Base-by-base conservation (phyloP, 2,329 filamentous ascomycete species). In the Curvularia lunata region DNA sequence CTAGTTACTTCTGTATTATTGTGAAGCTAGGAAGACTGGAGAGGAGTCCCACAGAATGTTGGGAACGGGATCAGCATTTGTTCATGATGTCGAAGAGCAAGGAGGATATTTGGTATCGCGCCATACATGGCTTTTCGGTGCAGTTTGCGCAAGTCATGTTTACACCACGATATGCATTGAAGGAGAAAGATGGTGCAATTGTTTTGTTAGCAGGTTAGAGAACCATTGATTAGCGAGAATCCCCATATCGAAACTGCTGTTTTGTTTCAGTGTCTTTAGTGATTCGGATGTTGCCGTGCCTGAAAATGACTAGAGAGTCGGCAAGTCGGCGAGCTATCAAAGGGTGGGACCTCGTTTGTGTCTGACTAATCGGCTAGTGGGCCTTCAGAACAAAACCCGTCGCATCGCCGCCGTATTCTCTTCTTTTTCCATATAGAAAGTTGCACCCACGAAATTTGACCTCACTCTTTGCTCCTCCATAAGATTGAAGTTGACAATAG, bases 401-500 rank as follows among this genome's bases (percentile, higher is more conserved):
- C 57, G 30, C 13, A 41, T 37, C 34, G 50, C 38, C 60, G 58
- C 50, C 58, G 28, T 51, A 57, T 27, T 34, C 13, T 40, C 28
- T 63, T 65, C 54, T 62, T 67, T 67, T 70, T 70, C 60, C 67
- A 64, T 60, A 70, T 68, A 65, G 68, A 75, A 77, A 76, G 70
- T 77, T 68, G 67, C 67, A 75, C 72, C 73, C 75, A 76, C 75
- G 76, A 58, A 85, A 86, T 86, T 86, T 86, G 85, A 84, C 84
- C 79, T 75, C 73, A 81, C 81, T 74, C 76, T 81, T 76, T 70
- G 73, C 59, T 52, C 71, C 70, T 59, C 62, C 80, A 84, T 53
- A 82, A 80, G 80, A 81, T 80, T 76, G 75, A 82, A 80, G 86
- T 86, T 88, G 86, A 78, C 61, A 70, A 75, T 75, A 79, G 72